Conservation (phyloP, 2,329 filamentous ascomycete genomes). For the Delphinella strobiligena region DNA sequence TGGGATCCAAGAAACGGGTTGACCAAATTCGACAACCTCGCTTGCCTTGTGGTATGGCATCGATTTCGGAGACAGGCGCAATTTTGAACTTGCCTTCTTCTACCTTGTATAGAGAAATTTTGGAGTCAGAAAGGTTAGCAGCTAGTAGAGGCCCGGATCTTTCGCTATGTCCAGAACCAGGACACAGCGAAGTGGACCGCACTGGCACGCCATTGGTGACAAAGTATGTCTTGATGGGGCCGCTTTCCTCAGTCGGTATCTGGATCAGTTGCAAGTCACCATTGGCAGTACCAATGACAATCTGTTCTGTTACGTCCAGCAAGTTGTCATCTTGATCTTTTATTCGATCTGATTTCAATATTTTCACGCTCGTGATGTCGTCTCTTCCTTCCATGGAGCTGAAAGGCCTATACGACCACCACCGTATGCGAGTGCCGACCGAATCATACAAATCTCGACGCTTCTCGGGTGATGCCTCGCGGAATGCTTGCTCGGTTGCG, state of each 20-base stretch:
- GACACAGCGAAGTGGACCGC: conserved; percentile 36
- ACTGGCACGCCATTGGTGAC: conserved; percentile 33
- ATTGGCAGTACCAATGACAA: conserved; percentile 46
- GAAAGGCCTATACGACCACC: conserved; percentile 41
- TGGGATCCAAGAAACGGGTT: conserved; percentile 39
- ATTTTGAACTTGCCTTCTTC: conserved; percentile 15
- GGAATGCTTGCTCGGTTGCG: conserved; percentile 11
- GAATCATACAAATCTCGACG: conserved; percentile 19
- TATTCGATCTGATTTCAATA: conserved; percentile 30
- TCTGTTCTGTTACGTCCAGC: conserved; percentile 23
- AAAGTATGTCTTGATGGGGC: conserved; percentile 26
- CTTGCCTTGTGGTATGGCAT: conserved; percentile 15
- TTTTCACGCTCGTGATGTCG: conserved; percentile 46
- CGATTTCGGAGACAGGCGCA: conserved; percentile 25
- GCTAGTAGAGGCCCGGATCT: conserved; percentile 17
- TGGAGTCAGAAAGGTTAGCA: conserved; percentile 35
- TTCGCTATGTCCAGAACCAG: conserved; percentile 12
- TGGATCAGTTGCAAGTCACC: conserved; percentile 35
- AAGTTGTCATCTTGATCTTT: conserved; percentile 15
- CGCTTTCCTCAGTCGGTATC: conserved; percentile 5
- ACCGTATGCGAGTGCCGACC: conserved; percentile 23
- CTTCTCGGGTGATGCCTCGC: conserved; percentile 11
- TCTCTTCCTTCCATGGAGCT: conserved; percentile 40
- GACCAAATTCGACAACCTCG: conserved; percentile 31
- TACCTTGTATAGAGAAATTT: conserved; percentile 22